Base-by-base conservation (phyloP, 2,329 filamentous ascomycete species). In the Fusarium buxicola region DNA sequence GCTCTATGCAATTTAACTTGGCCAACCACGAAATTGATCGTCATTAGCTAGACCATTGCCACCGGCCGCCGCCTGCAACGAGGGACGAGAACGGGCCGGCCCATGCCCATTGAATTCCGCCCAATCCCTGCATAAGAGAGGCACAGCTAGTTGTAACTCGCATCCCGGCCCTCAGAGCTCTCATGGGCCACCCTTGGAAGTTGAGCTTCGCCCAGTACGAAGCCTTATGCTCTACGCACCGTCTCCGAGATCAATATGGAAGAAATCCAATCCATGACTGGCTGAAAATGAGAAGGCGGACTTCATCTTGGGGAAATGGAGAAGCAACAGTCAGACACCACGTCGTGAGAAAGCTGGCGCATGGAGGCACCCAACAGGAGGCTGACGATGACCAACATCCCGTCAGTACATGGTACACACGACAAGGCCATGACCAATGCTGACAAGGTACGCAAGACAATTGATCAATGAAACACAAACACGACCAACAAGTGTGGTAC, bases 1-100 rank as follows among this genome's bases (percentile, higher is more conserved):
- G 27, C 21, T 34, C 16, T 41, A 36, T 40, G 59, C 44, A 56
- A 57, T 56, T 58, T 49, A 52, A 48, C 31, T 30, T 31, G 43
- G 32, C 35, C 34, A 54, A 51, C 49, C 49, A 52, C 50, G 47
- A 43, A 52, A 55, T 55, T 55, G 53, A 61, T 49, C 54, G 60
- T 44, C 56, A 21, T 25, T 40, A 39, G 28, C 63, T 64, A 64
- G 60, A 36, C 47, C 44, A 69, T 43, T 52, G 34, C 43, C 46
- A 54, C 45, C 55, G 47, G 44, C 53, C 47, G 54, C 57, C 35
- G 43, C 49, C 39, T 60, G 58, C 38, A 58, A 55, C 57, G 52
- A 64, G 46, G 65, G 36, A 66, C 57, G 63, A 44, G 63, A 69
- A 65, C 63, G 66, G 63, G 55, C 63, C 63, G 61, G 58, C 55